These are phyloP conservation scores for Mycena chlorophos DNA, from an alignment of 768 basidiomycete species.

Conservation along the genomic window DNA sequence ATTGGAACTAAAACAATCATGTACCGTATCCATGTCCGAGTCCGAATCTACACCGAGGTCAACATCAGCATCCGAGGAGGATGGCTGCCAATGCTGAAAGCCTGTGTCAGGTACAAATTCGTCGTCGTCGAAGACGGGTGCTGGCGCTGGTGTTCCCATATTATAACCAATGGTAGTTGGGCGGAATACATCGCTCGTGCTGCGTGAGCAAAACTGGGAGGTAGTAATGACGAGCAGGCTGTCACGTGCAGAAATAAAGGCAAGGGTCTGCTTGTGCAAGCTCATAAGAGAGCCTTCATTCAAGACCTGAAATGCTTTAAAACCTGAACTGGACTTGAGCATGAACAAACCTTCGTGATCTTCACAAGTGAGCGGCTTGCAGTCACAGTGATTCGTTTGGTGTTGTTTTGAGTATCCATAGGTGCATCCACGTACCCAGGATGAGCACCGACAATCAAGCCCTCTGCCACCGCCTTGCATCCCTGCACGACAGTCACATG, in stretches of 20 bases:
- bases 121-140: not conserved
- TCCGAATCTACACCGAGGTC: not conserved
- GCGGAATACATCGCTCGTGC: not conserved
- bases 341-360: constrained; percentile 1
- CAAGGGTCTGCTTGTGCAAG: not conserved
- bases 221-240: not conserved
- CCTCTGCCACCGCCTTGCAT: constrained; percentile 4
- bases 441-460: not conserved
- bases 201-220: not conserved
- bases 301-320: not conserved
- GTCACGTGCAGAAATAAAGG: not conserved
- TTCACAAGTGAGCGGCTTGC: not conserved
- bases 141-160: not conserved
- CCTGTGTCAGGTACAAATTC: not conserved
- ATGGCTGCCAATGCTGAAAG: not conserved
- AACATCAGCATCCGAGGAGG: not conserved
- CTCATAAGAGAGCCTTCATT: not conserved
- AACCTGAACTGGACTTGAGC: no score
- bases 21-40: no score
- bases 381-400: not conserved
- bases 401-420: not conserved
- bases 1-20: no score
- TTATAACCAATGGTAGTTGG: not conserved
- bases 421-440: not conserved
- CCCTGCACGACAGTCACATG: not conserved